Conservation (phyloP, 2,329 filamentous ascomycete genomes). For the Microcera coccophila region DNA sequence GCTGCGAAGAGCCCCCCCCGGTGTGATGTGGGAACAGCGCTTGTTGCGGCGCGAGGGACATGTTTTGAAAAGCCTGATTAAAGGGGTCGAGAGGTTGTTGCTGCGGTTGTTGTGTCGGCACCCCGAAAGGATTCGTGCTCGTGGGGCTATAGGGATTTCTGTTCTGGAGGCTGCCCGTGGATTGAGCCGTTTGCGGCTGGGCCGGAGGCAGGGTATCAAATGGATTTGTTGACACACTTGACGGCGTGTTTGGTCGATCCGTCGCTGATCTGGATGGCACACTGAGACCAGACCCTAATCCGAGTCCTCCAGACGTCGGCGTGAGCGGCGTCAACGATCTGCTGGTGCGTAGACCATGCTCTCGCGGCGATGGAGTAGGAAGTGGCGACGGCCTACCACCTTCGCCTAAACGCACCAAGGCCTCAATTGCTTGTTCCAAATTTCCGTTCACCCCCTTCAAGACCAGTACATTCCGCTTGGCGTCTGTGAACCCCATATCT, state of each 20-base stretch:
- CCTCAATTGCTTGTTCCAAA: slow-evolving; percentile 80
- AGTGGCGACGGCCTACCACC: slow-evolving; percentile 42
- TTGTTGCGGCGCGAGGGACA: slow-evolving; percentile 57
- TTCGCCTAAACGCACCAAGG: slow-evolving; percentile 78
- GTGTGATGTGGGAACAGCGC: slow-evolving; percentile 74
- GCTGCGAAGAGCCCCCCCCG: slow-evolving; percentile 52
- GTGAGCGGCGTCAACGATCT: slow-evolving; percentile 54
- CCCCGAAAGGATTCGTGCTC: slow-evolving; percentile 62
- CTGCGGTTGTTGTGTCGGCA: slow-evolving; percentile 36
- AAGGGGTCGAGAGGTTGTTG: slow-evolving; percentile 39
- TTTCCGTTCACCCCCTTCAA: slow-evolving; percentile 81
- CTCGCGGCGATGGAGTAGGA: slow-evolving; percentile 41
- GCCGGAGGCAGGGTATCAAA: slow-evolving; percentile 58
- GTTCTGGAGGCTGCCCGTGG: slow-evolving; percentile 58
- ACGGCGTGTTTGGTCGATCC: slow-evolving; percentile 38
- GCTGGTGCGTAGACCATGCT: slow-evolving; percentile 45
- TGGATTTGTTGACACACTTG: slow-evolving; percentile 58
- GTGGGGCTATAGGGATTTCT: slow-evolving; percentile 53
- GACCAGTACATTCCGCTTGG: slow-evolving; percentile 74
- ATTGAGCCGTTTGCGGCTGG: slow-evolving; percentile 61
- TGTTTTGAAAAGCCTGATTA: slow-evolving; percentile 68
- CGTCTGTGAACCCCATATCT: slow-evolving; percentile 90
- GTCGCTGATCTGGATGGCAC: slow-evolving; percentile 27
- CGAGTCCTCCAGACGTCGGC: slow-evolving; percentile 30
- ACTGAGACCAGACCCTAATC: slow-evolving; percentile 32